phyloP scores from a whole-genome alignment of 2,329 filamentous ascomycete genomes.

The Colletotrichum falcatum region DNA sequence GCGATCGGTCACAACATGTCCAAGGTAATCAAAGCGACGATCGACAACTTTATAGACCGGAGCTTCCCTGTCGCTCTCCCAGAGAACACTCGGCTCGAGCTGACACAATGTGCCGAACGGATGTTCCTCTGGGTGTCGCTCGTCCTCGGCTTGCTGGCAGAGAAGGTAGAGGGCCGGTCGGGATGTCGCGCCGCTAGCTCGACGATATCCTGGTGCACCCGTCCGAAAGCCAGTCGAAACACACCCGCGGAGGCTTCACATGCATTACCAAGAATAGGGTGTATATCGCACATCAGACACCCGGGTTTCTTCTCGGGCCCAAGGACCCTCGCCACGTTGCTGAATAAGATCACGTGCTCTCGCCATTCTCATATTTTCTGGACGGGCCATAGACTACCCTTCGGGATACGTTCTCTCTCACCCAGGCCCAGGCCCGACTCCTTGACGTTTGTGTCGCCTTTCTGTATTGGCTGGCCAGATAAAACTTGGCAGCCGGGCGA shows the following conservation, averaged over 20 bases:
- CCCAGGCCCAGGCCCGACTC: not conserved
- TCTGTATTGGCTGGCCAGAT: constrained; percentile 1
- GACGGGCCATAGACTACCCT: not conserved
- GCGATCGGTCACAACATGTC: not conserved
- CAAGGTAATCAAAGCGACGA: not conserved
- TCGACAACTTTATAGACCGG: constrained; percentile 36
- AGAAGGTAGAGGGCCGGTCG: constrained; percentile 31
- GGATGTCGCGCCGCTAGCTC: constrained; percentile 37
- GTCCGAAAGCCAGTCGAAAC: constrained; percentile 41
- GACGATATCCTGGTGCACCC: constrained; percentile 41
- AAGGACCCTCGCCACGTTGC: not conserved
- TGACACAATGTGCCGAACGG: constrained; percentile 40
- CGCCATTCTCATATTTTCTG: not conserved
- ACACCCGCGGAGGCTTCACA: constrained; percentile 41
- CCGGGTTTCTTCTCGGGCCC: constrained; percentile 41
- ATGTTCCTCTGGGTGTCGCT: constrained; percentile 45
- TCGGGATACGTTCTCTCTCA: constrained; percentile 12
- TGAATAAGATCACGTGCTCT: too few species aligned
- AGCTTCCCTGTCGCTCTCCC: constrained; percentile 33
- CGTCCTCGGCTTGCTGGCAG: constrained; percentile 40
- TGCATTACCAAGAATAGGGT: constrained; percentile 41
- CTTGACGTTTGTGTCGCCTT: constrained; percentile 11
- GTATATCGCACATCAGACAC: constrained; percentile 45
- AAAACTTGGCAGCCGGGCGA: not conserved
- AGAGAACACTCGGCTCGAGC: constrained; percentile 26